phyloP scores from a whole-genome alignment of 2,329 filamentous ascomycete genomes.

The Coniochaeta sp. region DNA sequence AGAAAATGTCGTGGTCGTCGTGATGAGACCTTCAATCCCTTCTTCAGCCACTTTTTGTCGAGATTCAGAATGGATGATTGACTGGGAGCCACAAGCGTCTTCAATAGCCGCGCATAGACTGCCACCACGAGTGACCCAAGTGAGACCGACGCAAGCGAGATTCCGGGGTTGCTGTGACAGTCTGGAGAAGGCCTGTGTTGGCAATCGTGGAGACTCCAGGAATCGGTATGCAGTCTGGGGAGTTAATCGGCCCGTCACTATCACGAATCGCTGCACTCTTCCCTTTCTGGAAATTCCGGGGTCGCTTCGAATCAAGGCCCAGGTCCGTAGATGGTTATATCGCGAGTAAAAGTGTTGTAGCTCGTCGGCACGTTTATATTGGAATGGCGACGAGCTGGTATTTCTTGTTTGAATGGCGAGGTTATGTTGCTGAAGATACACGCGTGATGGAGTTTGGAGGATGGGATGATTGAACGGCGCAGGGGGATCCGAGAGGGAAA shows the following conservation, averaged over 20 bases:
- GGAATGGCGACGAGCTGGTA: not conserved
- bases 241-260: slow-evolving; percentile 6
- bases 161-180: not conserved
- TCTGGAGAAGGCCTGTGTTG: slow-evolving; percentile 5
- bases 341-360: not conserved
- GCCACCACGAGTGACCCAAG: too few species aligned
- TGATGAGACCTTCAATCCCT: not conserved
- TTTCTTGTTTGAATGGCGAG: not conserved
- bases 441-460: not conserved
- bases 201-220: slow-evolving; percentile 8
- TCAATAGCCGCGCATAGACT: slow-evolving; percentile 2
- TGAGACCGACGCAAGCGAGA: not conserved
- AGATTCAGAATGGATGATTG: slow-evolving; percentile 5
- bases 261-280: not conserved
- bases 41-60: slow-evolving; percentile 7
- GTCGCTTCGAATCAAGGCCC: not conserved
- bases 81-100: not conserved
- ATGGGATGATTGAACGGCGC: not conserved
- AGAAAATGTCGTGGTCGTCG: not conserved
- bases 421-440: not conserved
- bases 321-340: not conserved
- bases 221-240: slow-evolving; percentile 5
- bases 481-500: not conserved
- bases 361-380: not conserved
- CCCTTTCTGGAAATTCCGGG: slow-evolving; percentile 1